phyloP scores from a whole-genome alignment of 108 stramenopile genomes.

The Skeletonema potamos region DNA sequence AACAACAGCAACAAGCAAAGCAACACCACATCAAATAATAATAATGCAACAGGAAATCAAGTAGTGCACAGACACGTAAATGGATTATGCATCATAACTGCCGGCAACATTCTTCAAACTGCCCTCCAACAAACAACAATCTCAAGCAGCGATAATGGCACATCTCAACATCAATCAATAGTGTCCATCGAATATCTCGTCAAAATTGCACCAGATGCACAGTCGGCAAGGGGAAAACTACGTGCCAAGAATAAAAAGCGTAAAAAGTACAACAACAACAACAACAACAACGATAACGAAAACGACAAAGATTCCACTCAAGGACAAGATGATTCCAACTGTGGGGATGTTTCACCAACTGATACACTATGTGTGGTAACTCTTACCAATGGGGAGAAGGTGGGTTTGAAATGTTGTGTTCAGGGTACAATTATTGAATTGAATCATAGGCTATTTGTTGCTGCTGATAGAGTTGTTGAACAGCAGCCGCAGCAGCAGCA shows the following conservation, averaged over 20 bases:
- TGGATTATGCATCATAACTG: conserved; percentile 74
- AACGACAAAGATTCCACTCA: neutral
- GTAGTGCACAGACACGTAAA: conserved; percentile 77
- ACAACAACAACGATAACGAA: neutral
- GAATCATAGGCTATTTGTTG: conserved; percentile 44
- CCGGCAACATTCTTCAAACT: conserved; percentile 32
- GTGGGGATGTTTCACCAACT: conserved; percentile 42
- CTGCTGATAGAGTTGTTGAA: conserved; percentile 4
- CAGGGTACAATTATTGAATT: conserved; percentile 72
- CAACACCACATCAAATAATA: neutral
- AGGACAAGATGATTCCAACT: neutral
- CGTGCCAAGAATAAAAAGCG: conserved; percentile 25
- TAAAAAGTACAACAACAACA: neutral
- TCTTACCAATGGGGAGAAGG: conserved; percentile 21
- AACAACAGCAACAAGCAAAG: neutral
- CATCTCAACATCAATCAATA: neutral
- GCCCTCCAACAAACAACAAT: neutral
- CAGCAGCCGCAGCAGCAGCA: neutral
- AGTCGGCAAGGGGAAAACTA: conserved; percentile 49
- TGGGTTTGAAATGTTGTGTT: conserved; percentile 65
- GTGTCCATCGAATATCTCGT: conserved; percentile 31
- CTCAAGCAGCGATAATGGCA: neutral
- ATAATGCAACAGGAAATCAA: conserved; percentile 3
- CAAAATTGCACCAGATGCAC: conserved; percentile 14
- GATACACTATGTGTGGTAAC: conserved; percentile 26